These are phyloP conservation scores for Stylosanthes scabra DNA, from an alignment of 331 rosid species.

Conservation along the genomic window DNA sequence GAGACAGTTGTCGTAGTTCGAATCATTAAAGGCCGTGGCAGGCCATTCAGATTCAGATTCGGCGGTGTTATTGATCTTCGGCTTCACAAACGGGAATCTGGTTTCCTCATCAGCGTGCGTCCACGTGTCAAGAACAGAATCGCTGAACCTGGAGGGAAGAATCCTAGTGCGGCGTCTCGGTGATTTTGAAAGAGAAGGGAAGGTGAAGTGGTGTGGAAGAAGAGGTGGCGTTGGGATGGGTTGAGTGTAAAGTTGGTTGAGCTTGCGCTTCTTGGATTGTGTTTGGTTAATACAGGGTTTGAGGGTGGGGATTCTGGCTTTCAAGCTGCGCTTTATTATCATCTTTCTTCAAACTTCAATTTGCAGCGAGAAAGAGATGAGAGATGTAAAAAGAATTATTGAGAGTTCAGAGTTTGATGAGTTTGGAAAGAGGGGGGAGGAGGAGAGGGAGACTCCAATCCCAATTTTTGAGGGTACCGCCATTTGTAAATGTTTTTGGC, in stretches of 20 bases:
- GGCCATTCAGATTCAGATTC: too few relatives aligned
- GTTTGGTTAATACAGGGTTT: constrained; percentile 73
- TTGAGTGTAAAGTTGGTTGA: constrained; percentile 32
- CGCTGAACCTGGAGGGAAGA: constrained; percentile 66
- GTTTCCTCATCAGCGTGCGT: constrained; percentile 35
- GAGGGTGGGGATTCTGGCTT: constrained; percentile 61
- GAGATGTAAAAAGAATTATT: too few relatives aligned
- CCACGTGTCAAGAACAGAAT: constrained; percentile 57
- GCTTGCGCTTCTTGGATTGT: constrained; percentile 56
- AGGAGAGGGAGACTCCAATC: constrained; percentile 37
- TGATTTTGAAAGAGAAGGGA: constrained; percentile 25
- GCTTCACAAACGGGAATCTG: constrained; percentile 37
- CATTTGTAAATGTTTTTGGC: constrained; percentile 33
- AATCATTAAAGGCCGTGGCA: constrained; percentile 36
- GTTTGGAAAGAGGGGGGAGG: constrained; percentile 34
- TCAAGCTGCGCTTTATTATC: constrained; percentile 66
- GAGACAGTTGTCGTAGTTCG: constrained; percentile 30
- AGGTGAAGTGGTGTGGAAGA: constrained; percentile 40
- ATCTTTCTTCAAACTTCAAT: constrained; percentile 45
- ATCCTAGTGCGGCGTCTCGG: constrained; percentile 65
- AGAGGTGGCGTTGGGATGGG: constrained; percentile 28
- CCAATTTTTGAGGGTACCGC: constrained; percentile 42
- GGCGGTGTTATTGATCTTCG: constrained; percentile 35
- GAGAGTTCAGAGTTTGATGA: not conserved
- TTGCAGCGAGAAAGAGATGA: not conserved